Percentiles rank a stretch among this genome's conserved stretches.
Conservation (phyloP, 495 filamentous ascomycete species). For the Astrocystis sublimbata region DNA sequence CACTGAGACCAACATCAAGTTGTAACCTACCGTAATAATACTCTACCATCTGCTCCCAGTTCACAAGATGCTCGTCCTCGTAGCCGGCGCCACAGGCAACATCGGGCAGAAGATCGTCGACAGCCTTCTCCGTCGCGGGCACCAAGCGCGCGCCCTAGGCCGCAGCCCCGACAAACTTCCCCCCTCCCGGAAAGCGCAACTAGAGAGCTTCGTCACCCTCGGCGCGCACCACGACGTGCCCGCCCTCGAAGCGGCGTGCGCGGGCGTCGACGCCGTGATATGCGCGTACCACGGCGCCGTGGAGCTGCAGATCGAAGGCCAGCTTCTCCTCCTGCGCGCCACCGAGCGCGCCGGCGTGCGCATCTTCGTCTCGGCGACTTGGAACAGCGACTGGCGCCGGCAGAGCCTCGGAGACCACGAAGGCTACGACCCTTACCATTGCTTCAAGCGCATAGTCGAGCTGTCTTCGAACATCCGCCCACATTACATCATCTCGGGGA, state of each 20-base stretch:
- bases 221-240: slow-evolving; percentile 26
- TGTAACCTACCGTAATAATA: background rate
- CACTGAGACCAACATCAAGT: no score
- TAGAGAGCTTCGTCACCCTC: slow-evolving; percentile 24
- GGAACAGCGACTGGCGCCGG: slow-evolving; percentile 27
- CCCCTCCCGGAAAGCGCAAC: background rate
- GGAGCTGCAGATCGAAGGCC: slow-evolving; percentile 29
- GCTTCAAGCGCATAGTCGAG: slow-evolving; percentile 23
- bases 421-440: slow-evolving; percentile 27
- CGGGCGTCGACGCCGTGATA: slow-evolving; percentile 31
- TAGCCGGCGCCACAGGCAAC: slow-evolving; percentile 30
- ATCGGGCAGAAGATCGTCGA: slow-evolving; percentile 16
- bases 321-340: slow-evolving; percentile 35
- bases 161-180: slow-evolving; percentile 21
- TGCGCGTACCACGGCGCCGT: slow-evolving; percentile 25
- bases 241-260: slow-evolving; percentile 24
- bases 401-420: slow-evolving; percentile 24
- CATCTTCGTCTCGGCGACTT: slow-evolving; percentile 23
- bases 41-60: background rate
- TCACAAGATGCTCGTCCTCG: slow-evolving; percentile 21
- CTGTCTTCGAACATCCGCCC: slow-evolving; percentile 22
- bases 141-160: slow-evolving; percentile 24
- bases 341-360: slow-evolving; percentile 30
- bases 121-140: slow-evolving; percentile 19
- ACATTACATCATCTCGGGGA: slow-evolving; percentile 26